phyloP scores from a whole-genome alignment of 2,329 filamentous ascomycete species.

The Leptosphaerulina australis region DNA sequence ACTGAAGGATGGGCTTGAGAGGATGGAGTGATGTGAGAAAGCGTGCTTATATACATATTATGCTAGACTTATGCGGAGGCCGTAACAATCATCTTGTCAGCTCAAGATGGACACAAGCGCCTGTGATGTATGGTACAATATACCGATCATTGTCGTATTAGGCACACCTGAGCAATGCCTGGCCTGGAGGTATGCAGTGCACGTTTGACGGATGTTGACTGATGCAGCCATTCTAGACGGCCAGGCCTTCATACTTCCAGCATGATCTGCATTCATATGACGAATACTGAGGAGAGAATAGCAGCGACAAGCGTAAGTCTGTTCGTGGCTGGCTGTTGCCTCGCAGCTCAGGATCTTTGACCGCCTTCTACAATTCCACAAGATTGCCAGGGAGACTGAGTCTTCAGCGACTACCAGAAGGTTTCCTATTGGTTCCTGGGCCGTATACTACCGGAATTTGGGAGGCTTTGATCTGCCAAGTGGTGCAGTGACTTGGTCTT shows the following conservation, averaged over 20 bases:
- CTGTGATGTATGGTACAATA: neutral
- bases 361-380: neutral
- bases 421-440: neutral
- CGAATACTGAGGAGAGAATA: neutral
- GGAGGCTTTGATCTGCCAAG: too few species aligned
- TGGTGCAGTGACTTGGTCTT: too few species aligned
- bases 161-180: neutral
- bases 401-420: slow-evolving; percentile 2
- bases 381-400: too few species aligned
- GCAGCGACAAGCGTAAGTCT: neutral
- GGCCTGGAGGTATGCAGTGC: neutral
- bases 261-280: neutral
- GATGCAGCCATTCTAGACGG: neutral
- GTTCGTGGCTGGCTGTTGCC: slow-evolving; percentile 10
- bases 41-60: neutral
- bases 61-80: neutral
- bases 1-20: neutral
- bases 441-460: too few species aligned
- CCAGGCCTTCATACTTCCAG: neutral
- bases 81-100: neutral
- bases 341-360: neutral
- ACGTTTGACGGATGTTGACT: neutral
- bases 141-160: neutral
- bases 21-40: neutral
- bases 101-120: neutral